Percentiles rank a stretch among this genome's conserved stretches.
Evolutionary conservation across 2,329 filamentous ascomycete species (phyloP).

Genomic region (Aspergillus ochraceoroseus): DNA sequence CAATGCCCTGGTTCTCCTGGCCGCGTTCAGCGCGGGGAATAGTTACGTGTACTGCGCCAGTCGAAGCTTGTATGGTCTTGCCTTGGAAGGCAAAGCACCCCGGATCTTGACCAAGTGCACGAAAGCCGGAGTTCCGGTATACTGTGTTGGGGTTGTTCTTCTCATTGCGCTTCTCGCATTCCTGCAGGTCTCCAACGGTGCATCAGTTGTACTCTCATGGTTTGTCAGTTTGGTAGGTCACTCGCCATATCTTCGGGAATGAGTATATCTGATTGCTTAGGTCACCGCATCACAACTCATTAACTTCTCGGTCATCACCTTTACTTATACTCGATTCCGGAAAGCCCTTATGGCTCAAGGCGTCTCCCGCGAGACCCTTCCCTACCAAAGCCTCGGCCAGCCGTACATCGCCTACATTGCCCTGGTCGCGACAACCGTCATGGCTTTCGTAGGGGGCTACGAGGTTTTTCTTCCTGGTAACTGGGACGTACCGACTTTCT

Average conservation of each 20-base stretch:
- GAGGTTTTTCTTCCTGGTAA: slow-evolving; percentile 65
- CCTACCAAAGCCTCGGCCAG: slow-evolving; percentile 64
- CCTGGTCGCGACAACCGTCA: slow-evolving; percentile 59
- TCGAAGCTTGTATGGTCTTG: slow-evolving; percentile 63
- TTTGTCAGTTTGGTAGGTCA: slow-evolving; percentile 57
- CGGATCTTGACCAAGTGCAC: slow-evolving; percentile 62
- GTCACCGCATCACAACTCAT: slow-evolving; percentile 70
- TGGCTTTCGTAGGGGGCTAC: slow-evolving; percentile 72
- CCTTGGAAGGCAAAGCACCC: slow-evolving; percentile 64
- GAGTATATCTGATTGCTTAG: slow-evolving; percentile 21
- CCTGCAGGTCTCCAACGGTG: slow-evolving; percentile 62
- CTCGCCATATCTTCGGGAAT: background rate
- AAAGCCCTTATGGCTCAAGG: slow-evolving; percentile 66
- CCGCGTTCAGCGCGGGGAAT: slow-evolving; percentile 65
- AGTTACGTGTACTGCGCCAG: slow-evolving; percentile 65
- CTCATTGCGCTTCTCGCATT: slow-evolving; percentile 67
- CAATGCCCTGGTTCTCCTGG: slow-evolving; percentile 66
- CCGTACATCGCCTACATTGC: slow-evolving; percentile 68
- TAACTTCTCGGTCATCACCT: slow-evolving; percentile 65
- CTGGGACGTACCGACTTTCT: slow-evolving; percentile 65
- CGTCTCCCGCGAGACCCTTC: slow-evolving; percentile 61
- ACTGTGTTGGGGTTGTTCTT: slow-evolving; percentile 63
- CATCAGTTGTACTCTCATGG: slow-evolving; percentile 66
- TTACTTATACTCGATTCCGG: slow-evolving; percentile 68
- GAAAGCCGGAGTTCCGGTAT: slow-evolving; percentile 64